Evolutionary conservation across 2,329 filamentous ascomycete genomes (phyloP), one percentile per base, ranked within the genome.

Genomic region (Aspergillus flavus): DNA sequence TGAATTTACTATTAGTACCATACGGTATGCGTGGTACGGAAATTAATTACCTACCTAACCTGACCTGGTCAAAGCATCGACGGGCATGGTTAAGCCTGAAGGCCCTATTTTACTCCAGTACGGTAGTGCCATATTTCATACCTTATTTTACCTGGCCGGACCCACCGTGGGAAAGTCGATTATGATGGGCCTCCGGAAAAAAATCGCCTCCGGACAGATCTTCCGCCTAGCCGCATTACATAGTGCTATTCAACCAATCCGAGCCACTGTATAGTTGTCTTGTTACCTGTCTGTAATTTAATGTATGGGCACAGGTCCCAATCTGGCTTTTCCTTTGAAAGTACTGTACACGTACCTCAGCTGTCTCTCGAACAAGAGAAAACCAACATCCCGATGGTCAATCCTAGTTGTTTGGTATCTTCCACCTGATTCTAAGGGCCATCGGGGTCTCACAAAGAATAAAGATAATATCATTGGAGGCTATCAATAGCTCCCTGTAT

Each of bases 161-260:
- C 32, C 64, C 65, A 64, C 64, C 14, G 3, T 6, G 10, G 9
- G 26, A 54, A 50, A 62, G 63, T 65, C 52, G 52, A 55, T 23
- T 36, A 12, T 39, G 19, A 54, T 52, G 36, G 45, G 23, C 43
- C 52, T 52, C 36, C 61, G 64, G 62, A 63, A 63, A 60, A 68
- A 64, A 57, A 60, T 61, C 59, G 61, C 52, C 55, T 63, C 65
- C 63, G 61, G 60, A 59, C 57, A 52, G 61, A 66, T 63, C 61
- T 54, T 59, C 59, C 45, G 61, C 45, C 54, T 59, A 46, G 57
- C 43, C 61, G 60, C 50, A 34, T 34, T 46, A 57, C 48, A 52
- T 52, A 52, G 26, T 52, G 34, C 26, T n/a, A 2, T 34, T 21
- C 48, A 32, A 32, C 48, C 48, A 52, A 52, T 52, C 48, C 28